Evolutionary conservation across 139 green algal species (phyloP).

Genomic region (Spirogloea muscicola): DNA sequence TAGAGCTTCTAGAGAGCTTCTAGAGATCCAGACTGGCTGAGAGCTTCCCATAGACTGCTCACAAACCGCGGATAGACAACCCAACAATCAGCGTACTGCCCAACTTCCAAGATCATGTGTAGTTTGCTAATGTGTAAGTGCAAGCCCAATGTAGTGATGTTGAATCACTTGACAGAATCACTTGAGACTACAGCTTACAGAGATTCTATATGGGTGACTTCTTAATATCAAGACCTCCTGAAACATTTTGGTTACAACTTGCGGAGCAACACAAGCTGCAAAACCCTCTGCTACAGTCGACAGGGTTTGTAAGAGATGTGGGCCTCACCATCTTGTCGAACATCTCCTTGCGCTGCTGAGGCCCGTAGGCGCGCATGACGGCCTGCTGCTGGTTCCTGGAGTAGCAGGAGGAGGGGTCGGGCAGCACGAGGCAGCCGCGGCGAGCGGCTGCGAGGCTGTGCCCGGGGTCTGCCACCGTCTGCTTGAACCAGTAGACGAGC

Average conservation of each 20-base stretch:
- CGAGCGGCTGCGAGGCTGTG: constrained; percentile 7
- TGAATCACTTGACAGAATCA: no score
- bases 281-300: neutral
- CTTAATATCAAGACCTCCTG: neutral
- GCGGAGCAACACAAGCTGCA: neutral
- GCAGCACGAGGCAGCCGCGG: constrained; percentile 36
- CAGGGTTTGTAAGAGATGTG: neutral
- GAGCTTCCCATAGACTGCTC: no score
- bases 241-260: neutral
- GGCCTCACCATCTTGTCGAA: constrained; percentile 32
- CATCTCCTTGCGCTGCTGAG: constrained; percentile 26
- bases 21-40: no score
- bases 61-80: no score
- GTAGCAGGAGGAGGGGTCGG: constrained; percentile 41
- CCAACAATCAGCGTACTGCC: no score
- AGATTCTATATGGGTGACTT: neutral
- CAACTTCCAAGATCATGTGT: no score
- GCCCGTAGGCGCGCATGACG: constrained; percentile 21
- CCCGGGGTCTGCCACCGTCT: constrained; percentile 37
- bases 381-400: constrained; percentile 14
- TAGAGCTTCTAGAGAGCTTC: neutral
- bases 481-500: constrained; percentile 44
- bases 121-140: no score
- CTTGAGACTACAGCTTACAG: neutral
- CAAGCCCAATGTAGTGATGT: no score